Percentiles rank a stretch among this genome's conserved stretches.
Evolutionary conservation across 176 grass and related monocot genomes (phyloP).

Genomic region (Oropetium thomaeum): DNA sequence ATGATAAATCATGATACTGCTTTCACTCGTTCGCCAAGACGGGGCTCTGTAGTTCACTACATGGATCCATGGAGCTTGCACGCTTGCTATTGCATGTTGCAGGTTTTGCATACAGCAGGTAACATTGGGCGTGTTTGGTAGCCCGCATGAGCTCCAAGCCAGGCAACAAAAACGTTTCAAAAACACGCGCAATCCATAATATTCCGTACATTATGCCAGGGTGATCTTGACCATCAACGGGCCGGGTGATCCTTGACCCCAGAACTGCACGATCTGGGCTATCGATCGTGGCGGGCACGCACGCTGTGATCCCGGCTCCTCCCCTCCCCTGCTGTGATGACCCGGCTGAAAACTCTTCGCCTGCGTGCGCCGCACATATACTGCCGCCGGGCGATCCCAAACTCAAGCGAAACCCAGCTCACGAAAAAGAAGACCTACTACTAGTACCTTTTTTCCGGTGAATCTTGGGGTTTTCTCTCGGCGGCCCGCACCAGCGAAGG

Average conservation of each 20-base stretch:
- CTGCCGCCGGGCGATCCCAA: background rate
- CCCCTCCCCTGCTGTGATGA: background rate
- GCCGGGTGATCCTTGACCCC: background rate
- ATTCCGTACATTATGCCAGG: too few species aligned
- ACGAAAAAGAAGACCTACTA: background rate
- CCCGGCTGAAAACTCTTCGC: background rate
- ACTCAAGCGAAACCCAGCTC: background rate
- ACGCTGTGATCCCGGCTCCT: too few species aligned
- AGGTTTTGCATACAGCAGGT: too few species aligned
- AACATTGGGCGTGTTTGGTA: background rate
- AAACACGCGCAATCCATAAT: too few species aligned
- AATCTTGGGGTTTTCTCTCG: background rate
- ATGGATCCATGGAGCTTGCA: too few species aligned
- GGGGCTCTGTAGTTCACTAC: too few species aligned
- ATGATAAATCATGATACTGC: background rate
- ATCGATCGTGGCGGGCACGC: background rate
- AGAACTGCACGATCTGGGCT: background rate
- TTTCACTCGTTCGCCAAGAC: too few species aligned
- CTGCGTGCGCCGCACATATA: background rate
- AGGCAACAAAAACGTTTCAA: background rate
- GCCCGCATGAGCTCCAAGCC: too few species aligned
- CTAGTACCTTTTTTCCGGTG: background rate
- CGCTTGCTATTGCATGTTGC: background rate
- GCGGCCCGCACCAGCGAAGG: background rate
- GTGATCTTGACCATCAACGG: background rate